Percentiles rank a stretch among this genome's conserved stretches.
These are phyloP conservation scores for Ophiostoma ulmi DNA, from an alignment of 2,329 filamentous ascomycete genomes.

Conservation along the genomic window DNA sequence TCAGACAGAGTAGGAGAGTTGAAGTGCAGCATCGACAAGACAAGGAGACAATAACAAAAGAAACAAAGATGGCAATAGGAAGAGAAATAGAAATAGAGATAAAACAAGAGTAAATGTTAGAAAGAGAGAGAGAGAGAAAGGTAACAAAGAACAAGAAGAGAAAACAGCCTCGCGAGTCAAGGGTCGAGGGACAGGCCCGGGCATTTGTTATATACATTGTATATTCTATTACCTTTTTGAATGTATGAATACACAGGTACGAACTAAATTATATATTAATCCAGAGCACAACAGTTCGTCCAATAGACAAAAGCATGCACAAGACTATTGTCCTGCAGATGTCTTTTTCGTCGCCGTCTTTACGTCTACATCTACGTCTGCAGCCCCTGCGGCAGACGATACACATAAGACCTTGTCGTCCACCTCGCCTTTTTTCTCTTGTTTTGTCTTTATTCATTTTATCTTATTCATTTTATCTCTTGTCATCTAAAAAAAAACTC, in stretches of 20 bases:
- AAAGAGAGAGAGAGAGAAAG: not conserved
- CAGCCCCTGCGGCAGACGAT: not conserved
- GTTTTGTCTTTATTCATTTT: not conserved
- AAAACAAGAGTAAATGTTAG: not conserved
- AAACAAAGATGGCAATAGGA: not conserved
- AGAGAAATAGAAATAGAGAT: not conserved
- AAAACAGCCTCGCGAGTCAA: not conserved
- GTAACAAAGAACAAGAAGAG: not conserved
- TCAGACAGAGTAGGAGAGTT: not conserved
- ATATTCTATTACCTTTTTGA: not conserved
- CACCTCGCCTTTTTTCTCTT: slow-evolving; percentile 14
- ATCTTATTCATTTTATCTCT: not conserved
- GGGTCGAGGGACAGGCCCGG: slow-evolving; percentile 3
- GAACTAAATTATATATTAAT: not conserved
- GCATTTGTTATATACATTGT: not conserved
- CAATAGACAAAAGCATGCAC: slow-evolving; percentile 4
- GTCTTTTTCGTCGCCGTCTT: not conserved
- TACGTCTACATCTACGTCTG: not conserved
- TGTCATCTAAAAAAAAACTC: not conserved
- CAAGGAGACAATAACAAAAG: not conserved
- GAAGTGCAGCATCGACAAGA: not conserved
- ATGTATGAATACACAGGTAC: not conserved
- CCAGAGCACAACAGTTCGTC: slow-evolving; percentile 1
- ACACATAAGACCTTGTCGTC: not conserved
- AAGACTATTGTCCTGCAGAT: not conserved